Evolutionary conservation across 108 stramenopile genomes (phyloP).

Genomic region (Conticribra guillardii): DNA sequence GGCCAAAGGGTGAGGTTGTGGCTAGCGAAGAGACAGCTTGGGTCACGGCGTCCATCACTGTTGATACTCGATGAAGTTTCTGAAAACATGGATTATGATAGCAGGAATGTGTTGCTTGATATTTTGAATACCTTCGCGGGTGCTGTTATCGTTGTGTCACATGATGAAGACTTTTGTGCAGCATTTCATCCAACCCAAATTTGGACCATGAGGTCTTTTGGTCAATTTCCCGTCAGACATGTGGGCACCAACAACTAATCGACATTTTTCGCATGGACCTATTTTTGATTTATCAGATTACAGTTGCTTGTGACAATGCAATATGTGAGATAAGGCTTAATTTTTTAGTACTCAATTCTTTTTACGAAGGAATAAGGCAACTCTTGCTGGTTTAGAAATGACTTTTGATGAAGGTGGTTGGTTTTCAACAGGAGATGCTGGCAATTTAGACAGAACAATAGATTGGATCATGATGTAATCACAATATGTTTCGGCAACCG

Average conservation of each 20-base stretch:
- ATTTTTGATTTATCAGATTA: too few species aligned
- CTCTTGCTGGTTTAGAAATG: too few species aligned
- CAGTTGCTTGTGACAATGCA: too few species aligned
- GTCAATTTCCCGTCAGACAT: background rate
- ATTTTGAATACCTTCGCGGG: conserved; percentile 29
- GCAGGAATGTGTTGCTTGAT: conserved; percentile 38
- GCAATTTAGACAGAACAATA: too few species aligned
- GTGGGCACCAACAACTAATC: background rate
- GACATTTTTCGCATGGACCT: too few species aligned
- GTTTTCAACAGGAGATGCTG: too few species aligned
- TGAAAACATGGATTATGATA: conserved; percentile 61
- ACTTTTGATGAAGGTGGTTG: too few species aligned
- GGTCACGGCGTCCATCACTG: conserved; percentile 24
- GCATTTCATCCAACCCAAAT: conserved; percentile 12
- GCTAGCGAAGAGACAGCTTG: conserved; percentile 40
- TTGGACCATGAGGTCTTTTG: conserved; percentile 11
- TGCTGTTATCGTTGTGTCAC: conserved; percentile 50
- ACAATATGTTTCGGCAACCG: too few species aligned
- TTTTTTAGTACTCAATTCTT: too few species aligned
- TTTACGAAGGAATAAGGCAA: too few species aligned
- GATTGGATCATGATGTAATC: too few species aligned
- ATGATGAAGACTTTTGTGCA: conserved; percentile 56
- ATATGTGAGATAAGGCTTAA: too few species aligned
- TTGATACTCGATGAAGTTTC: conserved; percentile 59
- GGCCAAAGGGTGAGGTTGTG: conserved; percentile 65